Evolutionary conservation across 257 asterid species (phyloP).

Genomic region (Forsythia suspensa): DNA sequence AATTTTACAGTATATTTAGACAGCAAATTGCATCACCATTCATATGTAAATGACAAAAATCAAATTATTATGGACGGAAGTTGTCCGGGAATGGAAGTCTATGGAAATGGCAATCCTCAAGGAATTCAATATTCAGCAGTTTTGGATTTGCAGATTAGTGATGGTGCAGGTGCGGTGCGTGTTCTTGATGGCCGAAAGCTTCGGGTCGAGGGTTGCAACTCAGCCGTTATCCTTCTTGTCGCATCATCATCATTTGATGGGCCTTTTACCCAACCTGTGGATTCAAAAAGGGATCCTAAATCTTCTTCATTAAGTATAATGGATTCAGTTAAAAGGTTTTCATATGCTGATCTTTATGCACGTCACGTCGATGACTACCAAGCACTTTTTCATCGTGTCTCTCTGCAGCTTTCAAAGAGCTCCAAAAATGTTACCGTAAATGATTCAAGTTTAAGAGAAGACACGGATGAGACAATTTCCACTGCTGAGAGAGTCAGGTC

Average conservation of each 20-base stretch:
- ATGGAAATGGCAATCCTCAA: slow-evolving; percentile 40
- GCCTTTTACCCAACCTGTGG: slow-evolving; percentile 57
- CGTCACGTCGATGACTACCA: slow-evolving; percentile 76
- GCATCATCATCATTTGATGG: slow-evolving; percentile 77
- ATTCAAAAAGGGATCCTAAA: slow-evolving; percentile 56
- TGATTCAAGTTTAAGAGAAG: background rate
- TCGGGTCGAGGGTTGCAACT: slow-evolving; percentile 54
- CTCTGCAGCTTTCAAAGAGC: slow-evolving; percentile 55
- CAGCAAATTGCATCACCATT: slow-evolving; percentile 61
- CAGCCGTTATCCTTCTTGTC: slow-evolving; percentile 60
- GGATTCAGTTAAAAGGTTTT: slow-evolving; percentile 45
- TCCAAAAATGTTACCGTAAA: slow-evolving; percentile 14
- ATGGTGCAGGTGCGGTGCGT: slow-evolving; percentile 28
- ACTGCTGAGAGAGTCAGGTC: slow-evolving; percentile 64
- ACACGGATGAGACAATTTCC: slow-evolving; percentile 23
- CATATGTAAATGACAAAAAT: slow-evolving; percentile 41
- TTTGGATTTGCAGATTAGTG: slow-evolving; percentile 65
- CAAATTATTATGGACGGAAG: slow-evolving; percentile 65
- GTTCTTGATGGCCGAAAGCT: slow-evolving; percentile 54
- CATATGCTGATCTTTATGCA: slow-evolving; percentile 58
- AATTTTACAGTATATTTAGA: slow-evolving; percentile 54
- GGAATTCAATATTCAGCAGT: slow-evolving; percentile 65
- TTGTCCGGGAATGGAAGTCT: slow-evolving; percentile 48
- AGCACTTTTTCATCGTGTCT: slow-evolving; percentile 67
- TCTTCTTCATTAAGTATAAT: slow-evolving; percentile 39